Base-by-base conservation (phyloP, 495 filamentous ascomycete species). In the Neurospora tetraspora region DNA sequence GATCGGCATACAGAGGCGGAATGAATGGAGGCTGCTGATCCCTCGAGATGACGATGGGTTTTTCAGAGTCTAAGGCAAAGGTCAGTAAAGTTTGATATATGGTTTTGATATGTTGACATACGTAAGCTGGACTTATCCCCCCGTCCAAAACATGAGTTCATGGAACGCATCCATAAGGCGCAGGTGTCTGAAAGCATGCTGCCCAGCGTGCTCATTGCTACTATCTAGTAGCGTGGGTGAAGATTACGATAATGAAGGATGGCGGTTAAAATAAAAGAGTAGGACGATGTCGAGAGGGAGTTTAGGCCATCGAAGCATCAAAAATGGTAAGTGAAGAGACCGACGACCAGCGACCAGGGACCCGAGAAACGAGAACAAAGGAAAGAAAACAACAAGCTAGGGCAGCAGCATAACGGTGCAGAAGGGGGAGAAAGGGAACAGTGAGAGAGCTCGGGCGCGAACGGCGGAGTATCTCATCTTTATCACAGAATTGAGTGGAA, bases 11-110 rank as follows among this genome's bases (percentile, higher is more conserved):
- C 39, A 82, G 82, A 20, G 78, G 78, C 12, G 80, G 77, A 39
- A 80, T 76, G 68, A 77, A 75, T 38, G 76, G 79, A 53, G 84
- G 84, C 61, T 83, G 82, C 53, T 84, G 82, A 71, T 85, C 78
- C 61, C 78, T 74, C 68, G 84, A 68, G 38, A 83, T 73, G 76
- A 77, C 77, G 39, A 81, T 78, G 9, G 77, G 72, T 18, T 65
- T 79, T 53, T 79, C 79, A 14, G 71, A 71, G n/a, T 36, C 73
- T 73, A 23, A 23, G n/a, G 16, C 14, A 18, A 16, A 69, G 14
- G 34, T 75, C 47, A 72, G 76, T 47, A 16, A 40, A 47, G 69
- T 31, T 31, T 70, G 31, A 9, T 59, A 38, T 31, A 14, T 37
- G 70, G 11, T 12, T 36, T 36, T 12, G 59, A 68, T 23, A 70